Conservation (phyloP, 345 rosid species). For the Populus ilicifolia region DNA sequence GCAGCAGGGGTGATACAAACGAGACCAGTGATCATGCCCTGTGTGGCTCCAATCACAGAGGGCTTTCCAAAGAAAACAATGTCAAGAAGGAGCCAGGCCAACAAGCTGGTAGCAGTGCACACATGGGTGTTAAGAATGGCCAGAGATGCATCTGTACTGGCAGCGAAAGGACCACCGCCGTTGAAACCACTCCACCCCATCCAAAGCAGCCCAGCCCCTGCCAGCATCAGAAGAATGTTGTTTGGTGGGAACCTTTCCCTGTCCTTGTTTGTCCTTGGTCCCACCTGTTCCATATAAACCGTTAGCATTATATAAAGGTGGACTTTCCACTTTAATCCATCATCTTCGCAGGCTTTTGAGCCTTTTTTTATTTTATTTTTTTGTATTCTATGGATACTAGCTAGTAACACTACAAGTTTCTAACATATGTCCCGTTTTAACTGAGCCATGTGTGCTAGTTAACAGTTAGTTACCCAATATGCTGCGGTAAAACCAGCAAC, state of each 20-base stretch:
- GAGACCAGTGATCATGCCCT: slow-evolving; percentile 63
- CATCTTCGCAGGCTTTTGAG: neutral
- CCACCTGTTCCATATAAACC: slow-evolving; percentile 32
- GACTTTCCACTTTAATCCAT: neutral
- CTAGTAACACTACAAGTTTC: neutral
- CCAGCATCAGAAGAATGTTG: slow-evolving; percentile 62
- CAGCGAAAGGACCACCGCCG: slow-evolving; percentile 59
- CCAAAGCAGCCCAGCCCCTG: slow-evolving; percentile 68
- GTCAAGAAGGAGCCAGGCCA: slow-evolving; percentile 65
- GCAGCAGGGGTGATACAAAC: slow-evolving; percentile 65
- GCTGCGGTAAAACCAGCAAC: slow-evolving; percentile 73
- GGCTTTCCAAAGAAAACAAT: slow-evolving; percentile 63
- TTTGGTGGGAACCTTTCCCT: slow-evolving; percentile 65
- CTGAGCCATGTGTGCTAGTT: neutral
- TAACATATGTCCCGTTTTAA: neutral
- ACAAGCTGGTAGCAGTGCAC: slow-evolving; percentile 67
- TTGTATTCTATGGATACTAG: no score
- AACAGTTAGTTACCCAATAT: slow-evolving; percentile 43
- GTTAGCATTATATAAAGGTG: neutral
- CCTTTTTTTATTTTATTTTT: no score
- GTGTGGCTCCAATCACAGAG: slow-evolving; percentile 59
- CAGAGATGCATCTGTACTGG: slow-evolving; percentile 49
- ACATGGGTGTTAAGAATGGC: slow-evolving; percentile 72
- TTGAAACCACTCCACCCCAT: slow-evolving; percentile 78
- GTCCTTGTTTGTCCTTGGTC: slow-evolving; percentile 60